Percentiles rank a stretch among this genome's conserved stretches.
These are phyloP conservation scores for Candida nonsorbophila DNA, from an alignment of 805 yeast species.

Conservation along the genomic window DNA sequence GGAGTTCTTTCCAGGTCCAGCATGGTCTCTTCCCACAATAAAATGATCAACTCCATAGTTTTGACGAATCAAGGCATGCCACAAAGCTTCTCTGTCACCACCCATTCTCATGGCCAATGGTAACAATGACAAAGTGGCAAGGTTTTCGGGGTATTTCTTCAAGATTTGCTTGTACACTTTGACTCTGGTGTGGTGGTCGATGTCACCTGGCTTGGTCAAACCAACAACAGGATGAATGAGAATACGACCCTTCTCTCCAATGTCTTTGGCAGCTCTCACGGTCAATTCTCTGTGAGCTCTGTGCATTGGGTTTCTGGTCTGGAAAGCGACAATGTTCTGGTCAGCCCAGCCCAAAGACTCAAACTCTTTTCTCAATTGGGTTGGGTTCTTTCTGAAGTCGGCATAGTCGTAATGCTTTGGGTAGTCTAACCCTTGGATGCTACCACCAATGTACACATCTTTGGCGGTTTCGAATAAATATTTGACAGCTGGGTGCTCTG, in stretches of 20 bases:
- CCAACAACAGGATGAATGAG: constrained; percentile 97
- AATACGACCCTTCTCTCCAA: constrained; percentile 68
- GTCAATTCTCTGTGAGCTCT: constrained; percentile 96
- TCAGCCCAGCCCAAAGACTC: constrained; percentile 74
- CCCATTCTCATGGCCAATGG: constrained; percentile 99
- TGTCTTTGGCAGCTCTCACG: constrained; percentile 92
- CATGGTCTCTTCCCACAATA: constrained; percentile 97
- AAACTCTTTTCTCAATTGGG: constrained; percentile 84
- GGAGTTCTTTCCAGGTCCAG: constrained; percentile 89
- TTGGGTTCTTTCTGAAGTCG: constrained; percentile 82
- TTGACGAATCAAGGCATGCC: constrained; percentile 97
- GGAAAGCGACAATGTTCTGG: constrained; percentile 82
- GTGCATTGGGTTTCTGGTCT: constrained; percentile 98
- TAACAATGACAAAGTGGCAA: constrained; percentile 81
- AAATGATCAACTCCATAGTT: constrained; percentile 96
- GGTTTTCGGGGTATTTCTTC: constrained; percentile 89
- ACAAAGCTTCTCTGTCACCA: constrained; percentile 96
- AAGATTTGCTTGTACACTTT: constrained; percentile 89
- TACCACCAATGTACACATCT: constrained; percentile 85
- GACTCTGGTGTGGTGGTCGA: constrained; percentile 96
- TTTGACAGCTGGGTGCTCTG: constrained; percentile 89
- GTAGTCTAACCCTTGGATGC: constrained; percentile 72
- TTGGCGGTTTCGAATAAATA: constrained; percentile 72
- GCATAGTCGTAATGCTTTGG: constrained; percentile 90
- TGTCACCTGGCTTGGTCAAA: constrained; percentile 94